Percentiles rank a stretch among this genome's conserved stretches.
Evolutionary conservation across 768 basidiomycete genomes (phyloP).

Genomic region (Calocera viscosa): DNA sequence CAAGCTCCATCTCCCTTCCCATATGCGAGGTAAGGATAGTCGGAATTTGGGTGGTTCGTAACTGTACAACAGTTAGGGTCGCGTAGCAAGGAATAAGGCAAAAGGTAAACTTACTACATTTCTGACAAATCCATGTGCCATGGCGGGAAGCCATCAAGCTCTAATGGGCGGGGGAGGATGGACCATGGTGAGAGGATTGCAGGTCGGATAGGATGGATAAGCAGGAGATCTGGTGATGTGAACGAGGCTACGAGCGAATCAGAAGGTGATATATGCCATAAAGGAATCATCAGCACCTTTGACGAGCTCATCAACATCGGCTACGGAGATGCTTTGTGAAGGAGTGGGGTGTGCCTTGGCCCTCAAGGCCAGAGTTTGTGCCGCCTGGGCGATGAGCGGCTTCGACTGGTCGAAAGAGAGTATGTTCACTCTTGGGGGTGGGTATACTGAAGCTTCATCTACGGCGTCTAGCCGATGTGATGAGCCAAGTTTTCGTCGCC

Average conservation of each 20-base stretch:
- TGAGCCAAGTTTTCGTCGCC: background rate
- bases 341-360: background rate
- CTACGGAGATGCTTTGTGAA: background rate
- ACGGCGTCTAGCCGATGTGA: background rate
- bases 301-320: background rate
- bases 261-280: background rate
- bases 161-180: background rate
- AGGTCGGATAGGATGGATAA: background rate
- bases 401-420: background rate
- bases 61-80: background rate
- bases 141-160: background rate
- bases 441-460: background rate
- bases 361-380: background rate
- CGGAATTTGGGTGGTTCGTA: background rate
- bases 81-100: background rate
- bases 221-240: background rate
- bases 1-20: background rate
- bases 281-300: background rate
- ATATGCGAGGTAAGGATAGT: background rate
- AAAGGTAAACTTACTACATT: background rate
- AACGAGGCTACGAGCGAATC: background rate
- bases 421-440: background rate
- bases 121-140: constrained; percentile 2
- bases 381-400: background rate
- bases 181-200: background rate